These are phyloP conservation scores for Pistacia integerrima DNA, from an alignment of 345 rosid species.

Conservation along the genomic window DNA sequence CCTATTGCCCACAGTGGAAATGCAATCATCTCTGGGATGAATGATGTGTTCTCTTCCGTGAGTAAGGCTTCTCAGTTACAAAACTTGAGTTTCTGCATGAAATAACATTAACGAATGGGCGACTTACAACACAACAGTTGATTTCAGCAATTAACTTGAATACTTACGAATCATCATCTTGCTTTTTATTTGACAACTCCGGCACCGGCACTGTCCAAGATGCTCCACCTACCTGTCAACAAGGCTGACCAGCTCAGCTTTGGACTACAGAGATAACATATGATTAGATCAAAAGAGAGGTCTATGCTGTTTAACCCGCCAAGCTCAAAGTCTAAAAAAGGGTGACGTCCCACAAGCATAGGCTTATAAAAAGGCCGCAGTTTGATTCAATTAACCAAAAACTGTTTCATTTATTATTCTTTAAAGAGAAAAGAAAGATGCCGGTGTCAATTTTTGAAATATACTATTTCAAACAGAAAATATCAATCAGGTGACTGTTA, in stretches of 20 bases:
- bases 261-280: background rate
- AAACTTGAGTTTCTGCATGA: slow-evolving; percentile 41
- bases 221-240: slow-evolving; percentile 51
- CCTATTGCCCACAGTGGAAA: background rate
- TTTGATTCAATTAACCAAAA: background rate
- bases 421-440: background rate
- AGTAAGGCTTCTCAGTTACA: slow-evolving; percentile 21
- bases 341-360: background rate
- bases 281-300: background rate
- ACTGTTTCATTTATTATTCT: background rate
- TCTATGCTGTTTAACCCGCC: background rate
- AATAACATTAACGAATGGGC: slow-evolving; percentile 16
- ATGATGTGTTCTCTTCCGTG: slow-evolving; percentile 44
- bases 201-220: slow-evolving; percentile 43
- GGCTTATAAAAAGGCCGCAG: background rate
- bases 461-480: background rate
- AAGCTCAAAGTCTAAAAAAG: background rate
- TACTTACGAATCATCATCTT: slow-evolving; percentile 58
- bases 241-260: slow-evolving; percentile 15
- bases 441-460: background rate
- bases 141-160: background rate
- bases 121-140: background rate
- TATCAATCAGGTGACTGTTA: background rate
- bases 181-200: slow-evolving; percentile 55
- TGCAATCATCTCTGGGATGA: slow-evolving; percentile 27